Conservation (phyloP, 2,329 filamentous ascomycete species). For the Epichloe scottii region DNA sequence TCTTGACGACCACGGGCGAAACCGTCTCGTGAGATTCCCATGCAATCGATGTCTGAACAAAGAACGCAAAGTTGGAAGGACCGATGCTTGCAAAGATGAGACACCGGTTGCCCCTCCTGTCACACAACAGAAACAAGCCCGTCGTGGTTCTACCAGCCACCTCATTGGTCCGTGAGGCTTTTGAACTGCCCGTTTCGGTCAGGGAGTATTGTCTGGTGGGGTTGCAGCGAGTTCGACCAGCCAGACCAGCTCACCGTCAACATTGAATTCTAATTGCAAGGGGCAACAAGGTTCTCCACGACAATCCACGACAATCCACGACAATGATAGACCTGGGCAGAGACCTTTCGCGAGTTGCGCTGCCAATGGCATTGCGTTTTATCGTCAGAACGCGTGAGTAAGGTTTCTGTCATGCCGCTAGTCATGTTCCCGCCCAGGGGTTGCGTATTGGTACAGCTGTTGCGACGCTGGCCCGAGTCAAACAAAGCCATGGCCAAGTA, state of each 20-base stretch:
- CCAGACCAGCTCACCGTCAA: too few species aligned
- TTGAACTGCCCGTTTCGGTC: not conserved
- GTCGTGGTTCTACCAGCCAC: not conserved
- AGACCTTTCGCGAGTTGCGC: too few species aligned
- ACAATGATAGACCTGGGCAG: too few species aligned
- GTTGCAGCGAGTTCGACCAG: too few species aligned
- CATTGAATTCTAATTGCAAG: too few species aligned
- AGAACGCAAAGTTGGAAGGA: not conserved
- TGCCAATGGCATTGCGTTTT: too few species aligned
- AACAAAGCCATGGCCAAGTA: not conserved
- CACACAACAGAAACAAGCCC: constrained; percentile 1
- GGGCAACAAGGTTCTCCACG: too few species aligned
- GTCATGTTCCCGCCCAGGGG: too few species aligned
- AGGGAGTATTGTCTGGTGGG: not conserved
- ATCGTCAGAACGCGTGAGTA: too few species aligned
- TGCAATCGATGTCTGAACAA: constrained; percentile 2
- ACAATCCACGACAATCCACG: too few species aligned
- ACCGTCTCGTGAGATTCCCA: not conserved
- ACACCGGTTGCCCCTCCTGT: constrained; percentile 1
- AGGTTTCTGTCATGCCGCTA: too few species aligned
- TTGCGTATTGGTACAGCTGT: not conserved
- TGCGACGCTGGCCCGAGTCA: not conserved
- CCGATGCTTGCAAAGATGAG: constrained; percentile 2
- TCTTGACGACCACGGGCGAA: not conserved
- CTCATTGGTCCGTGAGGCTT: not conserved